phyloP scores from a whole-genome alignment of 768 basidiomycete genomes.

The Lyophyllum decastes region DNA sequence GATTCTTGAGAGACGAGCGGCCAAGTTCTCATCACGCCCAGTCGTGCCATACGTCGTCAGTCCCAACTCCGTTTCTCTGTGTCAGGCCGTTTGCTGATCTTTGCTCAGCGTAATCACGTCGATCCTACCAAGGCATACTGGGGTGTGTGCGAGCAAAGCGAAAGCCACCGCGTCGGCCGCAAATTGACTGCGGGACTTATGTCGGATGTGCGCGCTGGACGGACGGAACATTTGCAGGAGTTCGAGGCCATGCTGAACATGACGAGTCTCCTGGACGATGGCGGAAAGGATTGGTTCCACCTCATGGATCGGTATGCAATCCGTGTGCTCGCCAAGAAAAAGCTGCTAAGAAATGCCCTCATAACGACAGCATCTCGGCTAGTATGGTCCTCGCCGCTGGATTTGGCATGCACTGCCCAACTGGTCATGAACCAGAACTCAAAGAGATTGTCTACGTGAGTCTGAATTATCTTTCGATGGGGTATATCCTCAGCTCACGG shows the following conservation, averaged over 20 bases:
- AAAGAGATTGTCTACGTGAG: background rate
- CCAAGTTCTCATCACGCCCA: background rate
- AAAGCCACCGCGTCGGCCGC: background rate
- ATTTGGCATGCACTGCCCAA: background rate
- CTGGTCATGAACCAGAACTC: background rate
- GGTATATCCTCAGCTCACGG: background rate
- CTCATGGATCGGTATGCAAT: slow-evolving; percentile 1
- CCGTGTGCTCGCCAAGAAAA: no score
- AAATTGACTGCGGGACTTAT: background rate
- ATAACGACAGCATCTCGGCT: background rate
- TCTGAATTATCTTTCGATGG: background rate
- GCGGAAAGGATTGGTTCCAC: background rate
- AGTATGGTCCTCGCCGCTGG: background rate
- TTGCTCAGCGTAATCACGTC: background rate
- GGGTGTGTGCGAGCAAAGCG: background rate
- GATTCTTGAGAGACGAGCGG: background rate
- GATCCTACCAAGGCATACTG: background rate
- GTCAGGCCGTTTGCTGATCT: background rate
- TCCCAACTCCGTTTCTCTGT: background rate
- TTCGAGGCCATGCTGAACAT: background rate
- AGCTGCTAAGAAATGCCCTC: no score
- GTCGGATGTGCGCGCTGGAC: background rate
- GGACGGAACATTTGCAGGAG: background rate
- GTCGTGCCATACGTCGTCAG: background rate
- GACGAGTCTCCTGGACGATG: background rate